phyloP scores from a whole-genome alignment of 441 rosid species.

The Brassica balearica region DNA sequence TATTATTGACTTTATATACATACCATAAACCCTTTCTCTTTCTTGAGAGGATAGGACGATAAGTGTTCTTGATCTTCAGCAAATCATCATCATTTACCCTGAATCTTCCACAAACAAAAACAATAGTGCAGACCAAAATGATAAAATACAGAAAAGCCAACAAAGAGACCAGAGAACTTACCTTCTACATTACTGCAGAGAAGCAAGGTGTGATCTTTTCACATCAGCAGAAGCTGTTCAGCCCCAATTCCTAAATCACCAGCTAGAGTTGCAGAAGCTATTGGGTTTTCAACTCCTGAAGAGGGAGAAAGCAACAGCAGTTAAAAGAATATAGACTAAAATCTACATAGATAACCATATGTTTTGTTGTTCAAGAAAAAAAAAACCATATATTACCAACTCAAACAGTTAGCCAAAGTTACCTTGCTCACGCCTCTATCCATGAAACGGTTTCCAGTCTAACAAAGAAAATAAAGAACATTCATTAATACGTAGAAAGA shows the following conservation, averaged over 20 bases:
- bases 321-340: background rate
- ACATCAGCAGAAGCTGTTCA: constrained; percentile 71
- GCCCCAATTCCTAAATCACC: constrained; percentile 69
- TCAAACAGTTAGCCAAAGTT: constrained; percentile 9
- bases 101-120: constrained; percentile 3
- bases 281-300: constrained; percentile 54
- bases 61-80: constrained; percentile 54
- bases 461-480: background rate
- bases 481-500: constrained; percentile 1
- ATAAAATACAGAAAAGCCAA: constrained; percentile 9
- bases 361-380: no score
- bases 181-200: constrained; percentile 71
- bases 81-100: no score
- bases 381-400: constrained; percentile 4
- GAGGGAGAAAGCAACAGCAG: constrained; percentile 21
- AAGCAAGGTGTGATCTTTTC: constrained; percentile 67
- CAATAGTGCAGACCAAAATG: constrained; percentile 14
- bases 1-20: background rate
- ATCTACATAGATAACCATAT: constrained; percentile 5
- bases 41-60: constrained; percentile 73
- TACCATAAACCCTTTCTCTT: constrained; percentile 95
- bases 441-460: constrained; percentile 62
- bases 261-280: constrained; percentile 41
- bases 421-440: constrained; percentile 42
- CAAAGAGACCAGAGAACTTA: constrained; percentile 38